Base-by-base conservation (phyloP, 2,329 filamentous ascomycete genomes). In the Metarhizium anisopliae region DNA sequence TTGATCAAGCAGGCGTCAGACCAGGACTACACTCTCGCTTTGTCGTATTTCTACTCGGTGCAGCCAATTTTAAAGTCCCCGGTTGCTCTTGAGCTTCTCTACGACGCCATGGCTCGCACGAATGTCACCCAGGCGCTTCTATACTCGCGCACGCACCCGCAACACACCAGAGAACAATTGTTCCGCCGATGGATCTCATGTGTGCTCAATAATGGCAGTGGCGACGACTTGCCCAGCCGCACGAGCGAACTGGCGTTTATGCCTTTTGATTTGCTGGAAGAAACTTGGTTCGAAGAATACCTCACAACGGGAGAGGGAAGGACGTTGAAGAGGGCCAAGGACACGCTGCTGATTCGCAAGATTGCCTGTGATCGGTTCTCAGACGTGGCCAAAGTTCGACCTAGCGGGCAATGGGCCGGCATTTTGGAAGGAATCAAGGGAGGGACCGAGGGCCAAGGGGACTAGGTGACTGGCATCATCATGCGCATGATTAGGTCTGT, bases 1-100 rank as follows among this genome's bases (percentile, higher is more conserved):
- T 80, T 94, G 4, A 82, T 89, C 53, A 78, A 80, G 42, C 79
- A 84, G 60, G 77, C 83, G 25, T 72, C 80, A 42, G 73, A 77
- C 47, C 73, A 78, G 56, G 84, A 90, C 65, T 81, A 82, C 63
- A 78, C 74, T 30, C 77, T 92, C 2, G 81, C 88, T 0, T 77
- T 94, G 32, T 86, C 89, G 11, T 95, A 94, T 71, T 94, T 88
- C 71, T 80, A 91, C 61, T 83, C 86, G 13, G 85, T 87, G 1
- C 84, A 85, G 60, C 90, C 90, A 2, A 82, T 86, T 20, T 74
- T 95, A n/a, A 81, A 81, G 61, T 81, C 78, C 0, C 74, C 80
- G 2, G 74, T 77, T 32, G 82, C 87, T 0, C 76, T 89, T 10
- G 77, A 82, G 57, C 76, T 84, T 7, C 82, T 92, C 38, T 91